Evolutionary conservation across 805 yeast genomes (phyloP).

Genomic region (Ogataea haglerorum): DNA sequence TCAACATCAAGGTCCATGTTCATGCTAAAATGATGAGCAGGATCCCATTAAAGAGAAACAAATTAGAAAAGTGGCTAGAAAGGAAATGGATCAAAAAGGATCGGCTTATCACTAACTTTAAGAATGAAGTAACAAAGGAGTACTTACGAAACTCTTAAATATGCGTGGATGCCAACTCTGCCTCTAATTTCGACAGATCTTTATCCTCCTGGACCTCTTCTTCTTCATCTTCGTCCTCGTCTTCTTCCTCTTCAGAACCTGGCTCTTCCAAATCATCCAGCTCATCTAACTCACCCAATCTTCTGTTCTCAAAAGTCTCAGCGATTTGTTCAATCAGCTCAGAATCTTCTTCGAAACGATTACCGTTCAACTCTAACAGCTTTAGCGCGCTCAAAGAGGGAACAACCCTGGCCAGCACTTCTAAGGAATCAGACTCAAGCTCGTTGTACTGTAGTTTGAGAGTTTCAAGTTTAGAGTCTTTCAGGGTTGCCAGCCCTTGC

Average conservation of each 20-base stretch:
- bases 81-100: slow-evolving; percentile 71
- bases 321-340: slow-evolving; percentile 59
- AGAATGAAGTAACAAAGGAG: slow-evolving; percentile 22
- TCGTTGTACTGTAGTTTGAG: slow-evolving; percentile 88
- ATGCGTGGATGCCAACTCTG: slow-evolving; percentile 44
- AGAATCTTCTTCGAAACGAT: slow-evolving; percentile 86
- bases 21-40: slow-evolving; percentile 43
- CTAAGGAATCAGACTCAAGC: slow-evolving; percentile 63
- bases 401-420: slow-evolving; percentile 53
- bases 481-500: slow-evolving; percentile 39
- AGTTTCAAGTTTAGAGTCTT: slow-evolving; percentile 43
- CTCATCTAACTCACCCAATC: slow-evolving; percentile 83
- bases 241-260: slow-evolving; percentile 67
- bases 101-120: slow-evolving; percentile 38
- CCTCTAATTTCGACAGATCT: slow-evolving; percentile 45
- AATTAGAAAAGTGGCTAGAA: slow-evolving; percentile 75
- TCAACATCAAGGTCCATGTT: slow-evolving; percentile 44
- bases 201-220: slow-evolving; percentile 42
- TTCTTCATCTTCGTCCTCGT: slow-evolving; percentile 52
- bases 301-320: slow-evolving; percentile 65
- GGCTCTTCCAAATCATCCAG: slow-evolving; percentile 91
- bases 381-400: slow-evolving; percentile 55
- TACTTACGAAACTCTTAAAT: slow-evolving; percentile 15
- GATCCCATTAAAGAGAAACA: slow-evolving; percentile 50
- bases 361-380: slow-evolving; percentile 85